A percentile compares a stretch with the other conserved stretches of the same genome.
phyloP scores from a whole-genome alignment of 805 yeast genomes.

The Kuraishia capsulata region DNA sequence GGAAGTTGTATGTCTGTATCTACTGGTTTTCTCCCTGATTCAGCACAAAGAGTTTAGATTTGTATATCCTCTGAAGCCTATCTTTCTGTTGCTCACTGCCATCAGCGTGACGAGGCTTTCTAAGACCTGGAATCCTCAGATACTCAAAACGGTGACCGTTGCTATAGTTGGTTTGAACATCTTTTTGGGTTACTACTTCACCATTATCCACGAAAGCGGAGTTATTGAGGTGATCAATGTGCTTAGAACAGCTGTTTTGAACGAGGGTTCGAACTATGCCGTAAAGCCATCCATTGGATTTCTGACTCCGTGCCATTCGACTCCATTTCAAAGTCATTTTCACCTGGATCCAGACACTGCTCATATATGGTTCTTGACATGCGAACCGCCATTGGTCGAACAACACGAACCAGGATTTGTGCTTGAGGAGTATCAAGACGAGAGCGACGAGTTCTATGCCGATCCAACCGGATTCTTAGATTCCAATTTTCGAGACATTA shows the following conservation, averaged over 20 bases:
- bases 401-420: constrained; percentile 9
- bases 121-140: constrained; percentile 3
- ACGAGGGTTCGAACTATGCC: constrained; percentile 13
- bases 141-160: constrained; percentile 4
- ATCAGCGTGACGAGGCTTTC: constrained; percentile 18
- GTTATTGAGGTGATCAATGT: constrained; percentile 58
- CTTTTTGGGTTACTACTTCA: constrained; percentile 24
- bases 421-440: constrained; percentile 53
- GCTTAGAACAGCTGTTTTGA: constrained; percentile 25
- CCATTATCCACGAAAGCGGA: constrained; percentile 78
- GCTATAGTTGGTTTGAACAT: constrained; percentile 8
- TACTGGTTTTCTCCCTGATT: constrained; percentile 52
- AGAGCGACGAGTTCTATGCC: constrained; percentile 75
- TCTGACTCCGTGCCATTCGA: constrained; percentile 93
- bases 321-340: constrained; percentile 86
- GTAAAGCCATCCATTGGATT: constrained; percentile 57
- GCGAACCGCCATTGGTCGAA: constrained; percentile 76
- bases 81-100: constrained; percentile 46
- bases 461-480: constrained; percentile 51
- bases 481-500: constrained; percentile 37
- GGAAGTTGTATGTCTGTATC: constrained; percentile 21
- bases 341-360: constrained; percentile 41
- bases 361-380: constrained; percentile 70
- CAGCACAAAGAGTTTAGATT: constrained; percentile 90
- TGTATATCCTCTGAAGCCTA: constrained; percentile 76